Evolutionary conservation across 805 yeast genomes (phyloP).

Genomic region (Candida quercuum): DNA sequence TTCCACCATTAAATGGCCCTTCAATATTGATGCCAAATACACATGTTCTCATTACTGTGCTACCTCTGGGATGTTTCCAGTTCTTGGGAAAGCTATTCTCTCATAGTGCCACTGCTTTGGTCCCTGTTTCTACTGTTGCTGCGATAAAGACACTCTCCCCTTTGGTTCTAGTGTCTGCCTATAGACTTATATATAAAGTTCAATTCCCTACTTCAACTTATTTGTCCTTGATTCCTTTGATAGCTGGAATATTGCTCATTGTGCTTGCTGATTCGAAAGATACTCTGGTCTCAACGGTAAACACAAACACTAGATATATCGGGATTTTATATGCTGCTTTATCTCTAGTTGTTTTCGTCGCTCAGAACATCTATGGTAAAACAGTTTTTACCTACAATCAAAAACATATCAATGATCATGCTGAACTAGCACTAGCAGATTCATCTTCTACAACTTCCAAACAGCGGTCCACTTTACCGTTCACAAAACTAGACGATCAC

Average conservation of each 20-base stretch:
- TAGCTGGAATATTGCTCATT: constrained; percentile 45
- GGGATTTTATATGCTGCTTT: constrained; percentile 68
- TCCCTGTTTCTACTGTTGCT: constrained; percentile 65
- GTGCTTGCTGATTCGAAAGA: constrained; percentile 27
- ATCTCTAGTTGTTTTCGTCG: constrained; percentile 72
- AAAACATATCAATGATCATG: constrained; percentile 18
- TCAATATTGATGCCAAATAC: constrained; percentile 29
- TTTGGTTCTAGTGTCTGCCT: constrained; percentile 50
- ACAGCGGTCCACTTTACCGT: no score
- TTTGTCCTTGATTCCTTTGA: constrained; percentile 44
- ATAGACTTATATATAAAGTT: constrained; percentile 45
- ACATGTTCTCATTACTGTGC: constrained; percentile 40
- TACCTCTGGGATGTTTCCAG: constrained; percentile 64
- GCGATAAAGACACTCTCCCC: constrained; percentile 69
- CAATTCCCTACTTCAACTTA: constrained; percentile 45
- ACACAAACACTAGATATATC: constrained; percentile 36
- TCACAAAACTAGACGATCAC: constrained; percentile 1
- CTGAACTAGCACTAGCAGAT: constrained; percentile 17
- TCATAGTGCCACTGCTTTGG: constrained; percentile 57
- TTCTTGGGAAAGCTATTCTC: constrained; percentile 59
- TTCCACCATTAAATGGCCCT: constrained; percentile 32
- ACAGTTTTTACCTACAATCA: constrained; percentile 55
- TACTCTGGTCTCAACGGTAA: constrained; percentile 31
- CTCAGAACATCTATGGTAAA: constrained; percentile 84
- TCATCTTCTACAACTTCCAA: no score